A percentile compares a stretch with the other conserved stretches of the same genome.
phyloP scores from a whole-genome alignment of 306 rosid species.

The Canavalia ensiformis region DNA sequence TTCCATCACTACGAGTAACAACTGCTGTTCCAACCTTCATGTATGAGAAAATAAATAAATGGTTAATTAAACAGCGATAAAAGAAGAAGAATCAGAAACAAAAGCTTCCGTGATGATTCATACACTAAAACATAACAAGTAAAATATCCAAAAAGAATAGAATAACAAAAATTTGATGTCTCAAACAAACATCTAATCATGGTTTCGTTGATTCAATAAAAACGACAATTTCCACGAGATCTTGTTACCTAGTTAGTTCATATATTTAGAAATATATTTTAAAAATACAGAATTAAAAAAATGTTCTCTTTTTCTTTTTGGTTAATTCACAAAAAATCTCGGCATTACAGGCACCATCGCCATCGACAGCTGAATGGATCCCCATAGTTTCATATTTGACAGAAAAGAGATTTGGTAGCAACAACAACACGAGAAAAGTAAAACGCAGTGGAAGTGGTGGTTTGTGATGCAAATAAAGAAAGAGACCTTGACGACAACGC shows the following conservation, averaged over 20 bases:
- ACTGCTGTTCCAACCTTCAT: conserved; percentile 98
- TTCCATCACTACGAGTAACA: conserved; percentile 93
- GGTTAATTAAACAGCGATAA: not conserved
- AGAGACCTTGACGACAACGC: conserved; percentile 65
- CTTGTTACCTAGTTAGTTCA: not conserved
- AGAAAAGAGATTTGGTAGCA: no score
- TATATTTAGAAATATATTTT: not conserved
- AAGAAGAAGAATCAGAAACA: not conserved
- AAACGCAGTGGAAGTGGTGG: not conserved
- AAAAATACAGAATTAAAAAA: no score
- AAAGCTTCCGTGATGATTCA: not conserved
- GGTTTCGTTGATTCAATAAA: not conserved
- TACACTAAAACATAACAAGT: not conserved
- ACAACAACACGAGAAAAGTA: not conserved
- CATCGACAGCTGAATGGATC: no score
- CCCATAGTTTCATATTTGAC: no score
- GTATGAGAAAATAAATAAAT: not conserved
- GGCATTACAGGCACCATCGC: no score
- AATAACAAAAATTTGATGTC: not conserved
- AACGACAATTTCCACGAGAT: not conserved
- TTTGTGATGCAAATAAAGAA: not conserved
- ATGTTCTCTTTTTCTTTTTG: no score
- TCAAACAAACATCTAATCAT: not conserved
- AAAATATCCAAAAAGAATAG: not conserved
- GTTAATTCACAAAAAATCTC: no score